phyloP scores from a whole-genome alignment of 2,329 filamentous ascomycete genomes.

The Colletotrichum incanum region DNA sequence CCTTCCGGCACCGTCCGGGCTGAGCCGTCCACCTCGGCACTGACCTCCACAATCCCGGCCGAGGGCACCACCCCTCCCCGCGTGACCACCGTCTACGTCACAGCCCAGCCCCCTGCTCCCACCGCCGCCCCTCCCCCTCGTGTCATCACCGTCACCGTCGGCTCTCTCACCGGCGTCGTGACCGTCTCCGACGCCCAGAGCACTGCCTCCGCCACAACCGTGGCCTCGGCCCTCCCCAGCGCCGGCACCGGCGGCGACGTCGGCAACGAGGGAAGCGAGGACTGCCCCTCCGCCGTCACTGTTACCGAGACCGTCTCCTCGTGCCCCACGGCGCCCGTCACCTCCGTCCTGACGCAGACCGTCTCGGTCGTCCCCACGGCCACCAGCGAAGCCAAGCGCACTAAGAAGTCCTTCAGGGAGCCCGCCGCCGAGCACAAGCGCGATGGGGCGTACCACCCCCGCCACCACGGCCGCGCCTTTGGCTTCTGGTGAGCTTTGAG shows the following conservation, averaged over 20 bases:
- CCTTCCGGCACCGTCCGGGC: conserved; percentile 27
- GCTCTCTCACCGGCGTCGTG: conserved; percentile 37
- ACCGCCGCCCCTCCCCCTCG: conserved; percentile 20
- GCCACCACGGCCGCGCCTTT: conserved; percentile 24
- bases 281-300: conserved; percentile 38
- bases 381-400: background rate
- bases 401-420: background rate
- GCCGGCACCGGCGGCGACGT: conserved; percentile 19
- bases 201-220: conserved; percentile 22
- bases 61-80: conserved; percentile 26
- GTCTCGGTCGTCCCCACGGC: conserved; percentile 31
- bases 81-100: conserved; percentile 39
- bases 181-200: conserved; percentile 40
- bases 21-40: conserved; percentile 25
- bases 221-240: conserved; percentile 30
- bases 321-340: conserved; percentile 31
- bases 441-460: conserved; percentile 21
- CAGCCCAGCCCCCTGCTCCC: conserved; percentile 26
- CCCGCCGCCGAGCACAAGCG: background rate
- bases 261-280: conserved; percentile 12
- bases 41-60: conserved; percentile 38
- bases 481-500: conserved; percentile 16
- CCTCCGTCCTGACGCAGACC: conserved; percentile 40
- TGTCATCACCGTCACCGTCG: conserved; percentile 43
- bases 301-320: conserved; percentile 30